These are phyloP conservation scores for Naganishia onofrii DNA, from an alignment of 768 basidiomycete species.

Conservation along the genomic window DNA sequence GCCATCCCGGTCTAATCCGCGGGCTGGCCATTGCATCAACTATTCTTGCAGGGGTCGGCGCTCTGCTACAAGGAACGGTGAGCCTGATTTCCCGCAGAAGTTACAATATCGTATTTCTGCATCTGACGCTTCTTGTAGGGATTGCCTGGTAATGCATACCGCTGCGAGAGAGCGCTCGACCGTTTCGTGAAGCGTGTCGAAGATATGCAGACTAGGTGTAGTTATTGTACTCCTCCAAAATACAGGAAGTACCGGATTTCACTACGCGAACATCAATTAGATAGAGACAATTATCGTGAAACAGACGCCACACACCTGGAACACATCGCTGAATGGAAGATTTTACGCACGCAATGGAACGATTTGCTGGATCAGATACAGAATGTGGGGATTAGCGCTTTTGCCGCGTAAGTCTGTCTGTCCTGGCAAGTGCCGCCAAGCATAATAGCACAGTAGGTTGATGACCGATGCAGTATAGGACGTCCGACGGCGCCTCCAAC, in stretches of 20 bases:
- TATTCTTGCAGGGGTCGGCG: background rate
- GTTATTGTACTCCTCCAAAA: background rate
- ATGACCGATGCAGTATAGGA: background rate
- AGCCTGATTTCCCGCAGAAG: background rate
- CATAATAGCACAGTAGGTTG: background rate
- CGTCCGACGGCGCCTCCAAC: background rate
- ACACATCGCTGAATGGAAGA: background rate
- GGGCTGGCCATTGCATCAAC: background rate
- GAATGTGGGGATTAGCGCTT: background rate
- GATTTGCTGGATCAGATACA: background rate
- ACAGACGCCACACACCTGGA: background rate
- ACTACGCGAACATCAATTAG: background rate
- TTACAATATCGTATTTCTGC: background rate
- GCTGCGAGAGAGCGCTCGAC: background rate
- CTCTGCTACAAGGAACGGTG: background rate
- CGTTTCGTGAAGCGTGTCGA: background rate
- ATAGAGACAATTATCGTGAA: background rate
- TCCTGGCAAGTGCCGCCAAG: background rate
- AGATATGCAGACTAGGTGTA: slow-evolving; percentile 1
- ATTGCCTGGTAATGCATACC: slow-evolving; percentile 4
- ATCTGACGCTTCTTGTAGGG: background rate
- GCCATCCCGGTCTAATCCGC: background rate
- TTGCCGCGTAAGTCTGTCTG: background rate
- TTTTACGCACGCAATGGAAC: background rate
- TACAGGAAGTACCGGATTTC: background rate